Base-by-base conservation (phyloP, 106 monocot species). In the Cymbidium sinense region DNA sequence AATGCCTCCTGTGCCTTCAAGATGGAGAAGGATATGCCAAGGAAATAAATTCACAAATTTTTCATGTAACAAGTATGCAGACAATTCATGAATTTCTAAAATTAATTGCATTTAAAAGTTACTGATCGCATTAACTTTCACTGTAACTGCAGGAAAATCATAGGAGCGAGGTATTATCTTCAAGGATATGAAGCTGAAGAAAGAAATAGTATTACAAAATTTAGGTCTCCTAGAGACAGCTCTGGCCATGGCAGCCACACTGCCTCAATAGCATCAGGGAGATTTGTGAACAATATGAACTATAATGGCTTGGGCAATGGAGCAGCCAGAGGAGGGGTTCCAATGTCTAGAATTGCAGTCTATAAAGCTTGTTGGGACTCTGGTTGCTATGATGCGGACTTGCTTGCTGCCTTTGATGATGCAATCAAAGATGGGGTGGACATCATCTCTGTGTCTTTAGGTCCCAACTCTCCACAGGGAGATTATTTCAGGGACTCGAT, bases 321-420 rank as follows among this genome's bases (percentile, higher is more conserved):
- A 17, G 84, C 78, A 34, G 93, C 89, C 0, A 80, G 88, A 8
- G 95, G 95, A 77, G 95, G 95, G 13, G 90, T 93, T 31, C 87
- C 90, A 12, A 82, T 91, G 90, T 86, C 95, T 5, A 86, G 95
- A 76, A 89, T 95, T 70, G 93, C 95, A 25, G 88, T 87, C 12
- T 95, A 95, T 77, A 95, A 95, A 70, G 50, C 95, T 11, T 95
- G 95, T 64, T 95, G 95, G 95, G 84, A 88, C 44, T 81, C 85
- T 0, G 95, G 95, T 10, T 95, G 95, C 73, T 95, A 93, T 70
- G 95, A 95, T 77, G 90, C 90, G 5, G 95, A 95, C 67, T 72
- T 95, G 44, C 81, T 95, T 15, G 90, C 95, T 12, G 95, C 95
- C 1, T 95, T 95, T 65, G 86, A 89, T 70, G 95, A 95, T 80